A percentile compares a stretch with the other conserved stretches of the same genome.
These are phyloP conservation scores for Cystobasidium onofrii DNA, from an alignment of 768 basidiomycete species.

Conservation along the genomic window DNA sequence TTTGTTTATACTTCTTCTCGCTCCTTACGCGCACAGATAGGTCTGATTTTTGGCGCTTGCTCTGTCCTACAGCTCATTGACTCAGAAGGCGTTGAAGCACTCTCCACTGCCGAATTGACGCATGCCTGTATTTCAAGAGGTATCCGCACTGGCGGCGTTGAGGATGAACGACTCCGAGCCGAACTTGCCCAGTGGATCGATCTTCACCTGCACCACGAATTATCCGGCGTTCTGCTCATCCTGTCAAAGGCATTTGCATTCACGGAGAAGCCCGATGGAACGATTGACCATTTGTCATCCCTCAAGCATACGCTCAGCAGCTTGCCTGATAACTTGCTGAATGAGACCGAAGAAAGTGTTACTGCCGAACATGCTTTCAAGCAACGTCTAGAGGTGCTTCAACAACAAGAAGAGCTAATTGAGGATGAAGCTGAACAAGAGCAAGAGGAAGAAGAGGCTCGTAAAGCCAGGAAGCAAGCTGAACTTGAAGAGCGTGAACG, in stretches of 20 bases:
- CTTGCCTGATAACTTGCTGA: constrained; percentile 87
- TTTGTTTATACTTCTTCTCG: background rate
- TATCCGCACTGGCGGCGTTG: constrained; percentile 58
- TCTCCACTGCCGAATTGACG: constrained; percentile 85
- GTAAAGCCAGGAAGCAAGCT: constrained; percentile 53
- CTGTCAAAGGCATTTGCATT: constrained; percentile 93
- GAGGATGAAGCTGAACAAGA: constrained; percentile 99
- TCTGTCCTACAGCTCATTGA: constrained; percentile 60
- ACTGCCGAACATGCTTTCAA: constrained; percentile 90
- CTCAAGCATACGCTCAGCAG: constrained; percentile 84
- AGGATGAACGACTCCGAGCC: constrained; percentile 67
- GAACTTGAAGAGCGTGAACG: constrained; percentile 54
- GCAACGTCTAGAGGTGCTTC: constrained; percentile 93
- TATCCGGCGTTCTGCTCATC: constrained; percentile 86
- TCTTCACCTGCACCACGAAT: constrained; percentile 72
- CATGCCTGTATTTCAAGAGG: constrained; percentile 89
- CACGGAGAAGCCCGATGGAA: constrained; percentile 60
- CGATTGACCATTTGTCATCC: constrained; percentile 73
- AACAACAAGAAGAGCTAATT: constrained; percentile 97
- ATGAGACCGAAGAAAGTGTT: constrained; percentile 93
- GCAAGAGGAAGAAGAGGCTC: constrained; percentile 51
- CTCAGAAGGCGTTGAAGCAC: constrained; percentile 75
- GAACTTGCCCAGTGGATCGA: constrained; percentile 89
- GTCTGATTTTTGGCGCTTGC: constrained; percentile 8
- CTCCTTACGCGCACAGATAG: background rate